phyloP scores from a whole-genome alignment of 306 rosid genomes.

The Datisca glomerata region DNA sequence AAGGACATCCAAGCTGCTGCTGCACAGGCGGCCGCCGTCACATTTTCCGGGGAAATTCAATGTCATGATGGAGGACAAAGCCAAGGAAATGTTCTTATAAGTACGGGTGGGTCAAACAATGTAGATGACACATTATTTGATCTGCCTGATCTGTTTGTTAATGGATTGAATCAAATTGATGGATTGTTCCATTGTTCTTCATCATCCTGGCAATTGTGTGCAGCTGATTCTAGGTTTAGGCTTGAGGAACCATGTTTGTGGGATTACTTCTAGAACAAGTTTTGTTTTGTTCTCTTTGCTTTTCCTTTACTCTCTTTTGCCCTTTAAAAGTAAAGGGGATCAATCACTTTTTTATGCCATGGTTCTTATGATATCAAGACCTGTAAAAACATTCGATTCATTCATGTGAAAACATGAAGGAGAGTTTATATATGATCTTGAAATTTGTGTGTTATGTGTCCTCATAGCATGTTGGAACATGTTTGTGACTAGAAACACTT shows the following conservation, averaged over 20 bases:
- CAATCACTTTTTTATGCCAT: too few species aligned
- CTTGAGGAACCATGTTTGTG: slow-evolving; percentile 48
- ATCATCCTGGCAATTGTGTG: slow-evolving; percentile 48
- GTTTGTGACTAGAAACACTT: too few species aligned
- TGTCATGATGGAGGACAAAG: not conserved
- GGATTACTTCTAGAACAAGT: slow-evolving; percentile 21
- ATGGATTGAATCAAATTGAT: slow-evolving; percentile 13
- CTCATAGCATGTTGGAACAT: too few species aligned
- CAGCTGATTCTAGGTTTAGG: slow-evolving; percentile 36
- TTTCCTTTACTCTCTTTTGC: too few species aligned
- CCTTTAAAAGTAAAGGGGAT: too few species aligned
- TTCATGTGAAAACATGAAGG: too few species aligned
- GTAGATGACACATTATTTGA: slow-evolving; percentile 7
- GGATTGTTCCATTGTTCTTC: slow-evolving; percentile 26
- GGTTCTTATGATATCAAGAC: too few species aligned
- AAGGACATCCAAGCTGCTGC: slow-evolving; percentile 9
- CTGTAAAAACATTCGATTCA: too few species aligned
- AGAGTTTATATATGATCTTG: too few species aligned
- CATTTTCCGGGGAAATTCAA: not conserved
- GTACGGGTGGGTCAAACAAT: not conserved
- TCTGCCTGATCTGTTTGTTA: slow-evolving; percentile 13
- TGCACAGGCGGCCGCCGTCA: not conserved
- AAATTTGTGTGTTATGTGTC: too few species aligned
- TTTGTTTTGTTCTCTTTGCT: not conserved
- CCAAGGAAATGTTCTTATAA: not conserved